phyloP scores from a whole-genome alignment of 805 yeast species.

The Blastobotrys americana region DNA sequence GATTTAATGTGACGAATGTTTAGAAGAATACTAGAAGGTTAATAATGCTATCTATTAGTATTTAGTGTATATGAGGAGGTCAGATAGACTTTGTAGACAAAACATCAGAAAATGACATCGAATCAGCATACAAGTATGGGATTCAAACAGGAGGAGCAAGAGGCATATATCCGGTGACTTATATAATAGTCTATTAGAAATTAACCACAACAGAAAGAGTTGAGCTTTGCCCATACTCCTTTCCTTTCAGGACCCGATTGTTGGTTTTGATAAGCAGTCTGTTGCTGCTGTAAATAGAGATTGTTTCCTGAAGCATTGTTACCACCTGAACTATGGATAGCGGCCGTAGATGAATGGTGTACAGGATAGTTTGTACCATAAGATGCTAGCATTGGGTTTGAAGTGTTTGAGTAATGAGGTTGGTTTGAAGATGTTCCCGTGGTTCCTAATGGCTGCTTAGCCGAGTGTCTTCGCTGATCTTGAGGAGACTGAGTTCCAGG shows the following conservation, averaged over 20 bases:
- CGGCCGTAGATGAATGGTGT: constrained; percentile 6
- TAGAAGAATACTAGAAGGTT: not conserved
- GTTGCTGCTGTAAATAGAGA: constrained; percentile 2
- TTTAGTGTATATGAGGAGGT: no score
- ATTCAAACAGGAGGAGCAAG: no score
- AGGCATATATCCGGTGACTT: no score
- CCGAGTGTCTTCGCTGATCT: not conserved
- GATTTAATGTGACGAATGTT: not conserved
- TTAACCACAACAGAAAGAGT: constrained; percentile 31
- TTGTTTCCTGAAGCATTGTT: not conserved
- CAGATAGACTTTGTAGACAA: no score
- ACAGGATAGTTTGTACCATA: not conserved
- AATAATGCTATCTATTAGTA: not conserved
- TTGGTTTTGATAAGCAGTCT: constrained; percentile 4
- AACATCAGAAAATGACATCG: no score
- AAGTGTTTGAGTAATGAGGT: constrained; percentile 9
- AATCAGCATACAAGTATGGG: no score
- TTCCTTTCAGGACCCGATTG: constrained; percentile 18
- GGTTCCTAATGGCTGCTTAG: not conserved
- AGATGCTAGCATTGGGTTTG: not conserved
- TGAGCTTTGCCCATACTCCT: constrained; percentile 28
- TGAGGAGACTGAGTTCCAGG: not conserved
- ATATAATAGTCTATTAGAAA: no score
- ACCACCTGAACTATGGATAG: constrained; percentile 9
- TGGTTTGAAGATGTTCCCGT: not conserved